Base-by-base conservation (phyloP, 2,329 filamentous ascomycete species). In the Xylaria sp. region DNA sequence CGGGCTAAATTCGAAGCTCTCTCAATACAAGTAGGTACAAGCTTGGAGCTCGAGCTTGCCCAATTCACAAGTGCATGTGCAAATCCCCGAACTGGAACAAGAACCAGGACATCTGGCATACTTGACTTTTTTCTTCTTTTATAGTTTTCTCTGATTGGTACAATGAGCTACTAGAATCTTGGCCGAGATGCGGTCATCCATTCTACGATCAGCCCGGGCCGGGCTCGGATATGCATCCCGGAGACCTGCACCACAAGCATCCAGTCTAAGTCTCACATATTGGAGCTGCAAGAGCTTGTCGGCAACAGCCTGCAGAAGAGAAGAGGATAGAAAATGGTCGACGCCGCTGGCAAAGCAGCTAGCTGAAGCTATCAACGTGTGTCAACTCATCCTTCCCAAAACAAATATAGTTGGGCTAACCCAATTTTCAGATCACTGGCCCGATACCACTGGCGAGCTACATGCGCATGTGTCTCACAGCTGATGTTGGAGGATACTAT, bases 391-490 rank as follows among this genome's bases (percentile, higher is more conserved):
- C 41, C 8, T 28, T 28, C 28, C 28, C 28, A 28, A 28, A 28
- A 28, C 28, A 28, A 28, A 28, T 28, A 32, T 20, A 44, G 13
- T 64, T 10, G 70, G 59, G 70, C 74, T 80, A 63, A 79, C 59
- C 3, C 2, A n/a, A n/a, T 25, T 46, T 56, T 46, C 51, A 85
- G 83, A 82, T 91, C 50, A 98, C 96, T 12, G 96, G 96, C 0
- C 95, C 96, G 3, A 90, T 98, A 34, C 93, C 96, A 0, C 88
- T 99, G 70, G 94, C 96, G 5, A 91, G 94, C 62, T 99, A 94
- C 81, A 99, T 99, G 96, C 94, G 96, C 79, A 97, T 98, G 91
- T 98, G 95, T 80, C 88, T 99, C 72, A 99, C 96, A 0, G 92
- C 93, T 12, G 93, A 96, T 70, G 83, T 94, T 48, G 94, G 94